Percentiles rank a stretch among this genome's conserved stretches.
Conservation (phyloP, 2,329 filamentous ascomycete genomes). For the Botrytis elliptica region DNA sequence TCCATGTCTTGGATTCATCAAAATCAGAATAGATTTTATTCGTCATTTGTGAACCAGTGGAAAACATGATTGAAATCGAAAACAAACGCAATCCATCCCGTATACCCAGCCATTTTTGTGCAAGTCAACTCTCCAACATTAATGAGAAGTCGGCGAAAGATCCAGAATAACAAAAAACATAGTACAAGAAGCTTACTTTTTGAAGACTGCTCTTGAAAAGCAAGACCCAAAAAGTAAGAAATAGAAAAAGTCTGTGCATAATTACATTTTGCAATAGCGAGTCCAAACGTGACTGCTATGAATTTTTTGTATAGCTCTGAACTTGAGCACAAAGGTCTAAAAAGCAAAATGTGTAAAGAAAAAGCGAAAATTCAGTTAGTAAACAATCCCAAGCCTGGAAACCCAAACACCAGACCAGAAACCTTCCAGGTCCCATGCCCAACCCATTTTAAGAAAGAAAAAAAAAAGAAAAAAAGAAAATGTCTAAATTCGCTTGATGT, state of each 20-base stretch:
- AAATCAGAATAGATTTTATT: neutral
- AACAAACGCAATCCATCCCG: slow-evolving; percentile 27
- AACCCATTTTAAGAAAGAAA: slow-evolving; percentile 39
- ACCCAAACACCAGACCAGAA: slow-evolving; percentile 41
- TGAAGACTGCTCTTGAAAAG: slow-evolving; percentile 21
- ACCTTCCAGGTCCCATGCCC: slow-evolving; percentile 39
- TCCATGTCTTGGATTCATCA: slow-evolving; percentile 3
- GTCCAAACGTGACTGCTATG: slow-evolving; percentile 32
- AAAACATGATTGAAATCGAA: slow-evolving; percentile 23
- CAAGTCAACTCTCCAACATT: slow-evolving; percentile 31
- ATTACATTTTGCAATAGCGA: slow-evolving; percentile 40
- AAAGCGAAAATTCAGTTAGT: slow-evolving; percentile 33
- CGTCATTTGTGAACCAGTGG: slow-evolving; percentile 10
- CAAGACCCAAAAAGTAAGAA: slow-evolving; percentile 27
- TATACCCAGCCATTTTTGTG: slow-evolving; percentile 35
- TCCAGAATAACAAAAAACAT: slow-evolving; percentile 32
- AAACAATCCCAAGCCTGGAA: slow-evolving; percentile 35
- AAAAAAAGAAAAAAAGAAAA: slow-evolving; percentile 31
- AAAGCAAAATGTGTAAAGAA: slow-evolving; percentile 36
- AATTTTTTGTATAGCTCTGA: slow-evolving; percentile 33
- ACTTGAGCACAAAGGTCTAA: slow-evolving; percentile 33
- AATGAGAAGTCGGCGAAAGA: slow-evolving; percentile 29
- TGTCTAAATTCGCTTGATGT: slow-evolving; percentile 37
- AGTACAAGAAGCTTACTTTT: slow-evolving; percentile 41
- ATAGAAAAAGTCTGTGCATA: slow-evolving; percentile 38